Percentiles rank a stretch among this genome's conserved stretches.
Conservation (phyloP, 75 land plant genomes). For the Pinus albicaulis region DNA sequence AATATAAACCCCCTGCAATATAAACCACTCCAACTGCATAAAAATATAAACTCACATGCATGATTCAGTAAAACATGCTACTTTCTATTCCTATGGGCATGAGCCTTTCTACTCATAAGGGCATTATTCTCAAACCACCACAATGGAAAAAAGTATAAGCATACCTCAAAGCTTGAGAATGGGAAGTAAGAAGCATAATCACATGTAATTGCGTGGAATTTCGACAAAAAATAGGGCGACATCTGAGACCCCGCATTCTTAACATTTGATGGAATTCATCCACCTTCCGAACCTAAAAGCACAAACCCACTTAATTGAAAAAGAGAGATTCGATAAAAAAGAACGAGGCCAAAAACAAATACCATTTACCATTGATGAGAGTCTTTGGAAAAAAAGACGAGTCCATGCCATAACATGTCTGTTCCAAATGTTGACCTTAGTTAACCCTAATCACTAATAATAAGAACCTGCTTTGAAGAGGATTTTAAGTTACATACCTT, state of each 20-base stretch:
- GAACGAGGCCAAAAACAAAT: not conserved
- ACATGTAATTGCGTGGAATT: slow-evolving; percentile 72
- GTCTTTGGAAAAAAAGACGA: too few species aligned
- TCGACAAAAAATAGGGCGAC: slow-evolving; percentile 86
- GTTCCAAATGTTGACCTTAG: too few species aligned
- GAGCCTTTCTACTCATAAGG: too few species aligned
- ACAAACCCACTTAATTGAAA: not conserved
- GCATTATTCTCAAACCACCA: too few species aligned
- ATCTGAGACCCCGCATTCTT: slow-evolving; percentile 84
- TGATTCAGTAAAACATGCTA: too few species aligned
- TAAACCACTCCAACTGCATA: too few species aligned
- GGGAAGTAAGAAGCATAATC: slow-evolving; percentile 86
- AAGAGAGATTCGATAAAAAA: not conserved
- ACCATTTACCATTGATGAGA: not conserved
- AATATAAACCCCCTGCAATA: too few species aligned
- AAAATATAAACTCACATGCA: too few species aligned
- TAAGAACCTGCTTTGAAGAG: not conserved
- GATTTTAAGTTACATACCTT: slow-evolving; percentile 29
- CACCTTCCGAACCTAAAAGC: slow-evolving; percentile 56
- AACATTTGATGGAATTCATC: slow-evolving; percentile 83
- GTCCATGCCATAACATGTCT: too few species aligned
- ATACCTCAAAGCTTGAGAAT: slow-evolving; percentile 95
- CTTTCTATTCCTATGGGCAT: too few species aligned
- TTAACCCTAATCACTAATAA: too few species aligned
- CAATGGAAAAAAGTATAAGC: not conserved